Conservation (phyloP, 441 rosid species). For the Sinapis alba region DNA sequence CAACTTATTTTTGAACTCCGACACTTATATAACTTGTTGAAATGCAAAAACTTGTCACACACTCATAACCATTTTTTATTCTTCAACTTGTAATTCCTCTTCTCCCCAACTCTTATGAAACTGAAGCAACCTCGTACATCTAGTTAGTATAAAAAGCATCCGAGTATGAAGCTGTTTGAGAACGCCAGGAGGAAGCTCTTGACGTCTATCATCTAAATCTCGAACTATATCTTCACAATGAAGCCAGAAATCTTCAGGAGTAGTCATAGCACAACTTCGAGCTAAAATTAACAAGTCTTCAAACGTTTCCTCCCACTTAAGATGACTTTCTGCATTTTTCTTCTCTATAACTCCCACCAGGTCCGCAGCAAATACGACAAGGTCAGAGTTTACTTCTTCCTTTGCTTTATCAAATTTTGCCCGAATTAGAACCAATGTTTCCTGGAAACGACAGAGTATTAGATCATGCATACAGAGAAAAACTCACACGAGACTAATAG, state of each 20-base stretch:
- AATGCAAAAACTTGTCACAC: background rate
- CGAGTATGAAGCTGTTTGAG: constrained; percentile 92
- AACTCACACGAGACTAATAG: constrained; percentile 6
- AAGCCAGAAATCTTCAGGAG: constrained; percentile 96
- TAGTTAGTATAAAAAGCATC: constrained; percentile 97
- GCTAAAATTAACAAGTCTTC: constrained; percentile 95
- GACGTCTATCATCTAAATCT: constrained; percentile 95
- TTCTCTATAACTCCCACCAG: constrained; percentile 90
- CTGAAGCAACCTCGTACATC: constrained; percentile 94
- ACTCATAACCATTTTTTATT: background rate
- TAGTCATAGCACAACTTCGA: constrained; percentile 92
- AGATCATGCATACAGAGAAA: constrained; percentile 28
- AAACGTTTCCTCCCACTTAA: constrained; percentile 96
- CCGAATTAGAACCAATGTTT: constrained; percentile 72
- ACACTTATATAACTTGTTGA: background rate
- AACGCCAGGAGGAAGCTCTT: constrained; percentile 88
- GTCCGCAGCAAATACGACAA: constrained; percentile 93
- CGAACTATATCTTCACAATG: constrained; percentile 98
- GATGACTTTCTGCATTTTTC: constrained; percentile 91
- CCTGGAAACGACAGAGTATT: constrained; percentile 55
- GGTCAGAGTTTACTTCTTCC: constrained; percentile 98
- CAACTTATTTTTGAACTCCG: background rate
- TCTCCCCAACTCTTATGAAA: constrained; percentile 93
- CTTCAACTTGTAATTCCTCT: constrained; percentile 60
- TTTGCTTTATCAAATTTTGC: constrained; percentile 95